Base-by-base conservation (phyloP, 306 rosid species). In the Datisca glomerata region DNA sequence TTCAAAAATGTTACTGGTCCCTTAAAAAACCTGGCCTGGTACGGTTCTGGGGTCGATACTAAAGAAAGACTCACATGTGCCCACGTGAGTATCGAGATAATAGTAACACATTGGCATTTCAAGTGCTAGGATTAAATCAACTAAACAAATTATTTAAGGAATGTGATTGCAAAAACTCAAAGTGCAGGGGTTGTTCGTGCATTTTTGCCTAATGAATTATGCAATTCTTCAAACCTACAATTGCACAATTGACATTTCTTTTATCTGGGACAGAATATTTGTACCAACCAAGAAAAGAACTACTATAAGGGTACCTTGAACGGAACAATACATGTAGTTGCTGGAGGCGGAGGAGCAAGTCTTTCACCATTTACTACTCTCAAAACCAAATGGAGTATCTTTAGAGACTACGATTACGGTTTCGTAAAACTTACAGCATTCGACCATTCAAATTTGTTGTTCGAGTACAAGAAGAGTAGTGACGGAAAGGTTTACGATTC, bases 391-490 rank as follows among this genome's bases (percentile, higher is more conserved):
- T 89, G 97, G 97, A 89, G 94, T 49, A 52, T 89, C 42, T 61
- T 64, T 24, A 83, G 72, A 63, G 95, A 83, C 56, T 47, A 55
- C 31, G 97, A 89, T 48, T 89, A 51, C 37, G 97, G 97, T 45
- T 89, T 76, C 47, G 85, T 74, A 48, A 89, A 89, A 42, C 82
- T 89, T 8, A 89, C 93, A 15, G 91, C 95, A 48, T 80, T 68
- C 48, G 86, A 80, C 47, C 83, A 66, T 63, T 83, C 94, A n/a
- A 89, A 83, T 56, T 53, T 89, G 5, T 57, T 83, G 78, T 64
- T 83, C n/a, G 97, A 89, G 79, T 89, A 89, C 78, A 79, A 76
- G 86, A 89, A 80, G 68, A 89, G 97, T 63, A 72, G 89, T 24
- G 70, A 89, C 59, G 97, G 97, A 47, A 51, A 57, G 51, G 93